Conservation (phyloP, 2,329 filamentous ascomycete species). For the Fonsecaea monophora region DNA sequence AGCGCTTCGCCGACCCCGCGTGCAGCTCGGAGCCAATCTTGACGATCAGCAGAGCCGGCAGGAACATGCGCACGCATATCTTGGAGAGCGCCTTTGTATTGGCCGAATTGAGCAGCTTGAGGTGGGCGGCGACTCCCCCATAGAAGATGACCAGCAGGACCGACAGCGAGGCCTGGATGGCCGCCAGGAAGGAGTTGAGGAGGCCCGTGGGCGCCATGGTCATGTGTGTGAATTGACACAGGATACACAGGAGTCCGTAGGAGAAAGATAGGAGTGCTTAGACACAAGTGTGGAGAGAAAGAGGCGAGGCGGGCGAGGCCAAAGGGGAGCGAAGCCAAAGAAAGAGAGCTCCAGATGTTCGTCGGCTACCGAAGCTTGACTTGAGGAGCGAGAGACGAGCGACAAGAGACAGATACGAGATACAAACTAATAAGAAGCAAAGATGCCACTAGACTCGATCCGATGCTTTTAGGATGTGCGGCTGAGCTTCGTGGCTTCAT, state of each 20-base stretch:
- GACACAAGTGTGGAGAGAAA: not conserved
- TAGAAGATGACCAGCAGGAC: conserved; percentile 62
- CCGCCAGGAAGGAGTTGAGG: conserved; percentile 55
- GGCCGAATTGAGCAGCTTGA: conserved; percentile 55
- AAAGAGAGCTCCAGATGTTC: not conserved
- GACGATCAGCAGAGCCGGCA: conserved; percentile 61
- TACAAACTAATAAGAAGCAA: not conserved
- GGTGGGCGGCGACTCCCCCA: conserved; percentile 60
- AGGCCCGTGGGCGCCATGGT: conserved; percentile 37
- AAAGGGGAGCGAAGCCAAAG: no score
- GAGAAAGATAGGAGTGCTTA: no score
- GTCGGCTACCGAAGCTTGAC: not conserved
- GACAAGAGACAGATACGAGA: no score
- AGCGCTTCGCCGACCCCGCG: conserved; percentile 55
- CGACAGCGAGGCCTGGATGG: conserved; percentile 61
- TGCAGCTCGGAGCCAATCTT: conserved; percentile 61
- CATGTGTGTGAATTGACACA: not conserved
- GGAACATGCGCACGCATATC: conserved; percentile 59
- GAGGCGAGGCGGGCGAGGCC: not conserved
- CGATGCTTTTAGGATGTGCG: not conserved
- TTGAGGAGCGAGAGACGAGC: no score
- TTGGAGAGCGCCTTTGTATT: conserved; percentile 62
- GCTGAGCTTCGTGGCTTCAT: not conserved
- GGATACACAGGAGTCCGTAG: no score
- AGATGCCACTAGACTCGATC: not conserved